Conservation (phyloP, 2,329 filamentous ascomycete genomes). For the Gaeumannomyces tritici region DNA sequence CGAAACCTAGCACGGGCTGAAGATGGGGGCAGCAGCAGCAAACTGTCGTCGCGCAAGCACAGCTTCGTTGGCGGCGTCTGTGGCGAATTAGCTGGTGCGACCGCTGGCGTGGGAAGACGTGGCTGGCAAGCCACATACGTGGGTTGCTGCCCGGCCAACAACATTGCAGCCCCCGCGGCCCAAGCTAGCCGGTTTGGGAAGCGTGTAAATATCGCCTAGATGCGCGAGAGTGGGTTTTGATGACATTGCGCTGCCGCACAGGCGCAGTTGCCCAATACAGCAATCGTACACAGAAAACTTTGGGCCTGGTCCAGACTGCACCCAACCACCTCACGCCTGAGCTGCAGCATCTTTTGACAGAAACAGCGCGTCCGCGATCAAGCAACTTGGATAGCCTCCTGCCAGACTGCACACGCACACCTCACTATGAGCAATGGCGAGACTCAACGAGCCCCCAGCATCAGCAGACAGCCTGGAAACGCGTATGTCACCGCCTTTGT, state of each 20-base stretch:
- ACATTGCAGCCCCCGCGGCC: not conserved
- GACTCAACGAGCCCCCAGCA: conserved; percentile 65
- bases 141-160: not conserved
- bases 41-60: not conserved
- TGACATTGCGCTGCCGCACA: not conserved
- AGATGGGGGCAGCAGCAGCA: not conserved
- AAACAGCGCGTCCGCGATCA: not conserved
- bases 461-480: conserved; percentile 62
- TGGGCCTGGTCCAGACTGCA: conserved; percentile 2
- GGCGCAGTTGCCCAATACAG: not conserved
- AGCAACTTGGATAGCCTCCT: not conserved
- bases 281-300: not conserved
- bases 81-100: not conserved
- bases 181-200: not conserved
- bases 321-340: conserved; percentile 1
- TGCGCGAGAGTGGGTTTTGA: not conserved
- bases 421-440: conserved; percentile 53
- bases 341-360: not conserved
- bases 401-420: not conserved
- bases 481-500: conserved; percentile 39
- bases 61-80: not conserved
- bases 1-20: not conserved
- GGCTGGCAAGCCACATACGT: not conserved
- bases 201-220: conserved; percentile 1
- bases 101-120: not conserved